Evolutionary conservation across 192 early-diverging fungal genomes (phyloP), one percentile per base, ranked within the genome.

Genomic region (Backusella parvicylindrica): DNA sequence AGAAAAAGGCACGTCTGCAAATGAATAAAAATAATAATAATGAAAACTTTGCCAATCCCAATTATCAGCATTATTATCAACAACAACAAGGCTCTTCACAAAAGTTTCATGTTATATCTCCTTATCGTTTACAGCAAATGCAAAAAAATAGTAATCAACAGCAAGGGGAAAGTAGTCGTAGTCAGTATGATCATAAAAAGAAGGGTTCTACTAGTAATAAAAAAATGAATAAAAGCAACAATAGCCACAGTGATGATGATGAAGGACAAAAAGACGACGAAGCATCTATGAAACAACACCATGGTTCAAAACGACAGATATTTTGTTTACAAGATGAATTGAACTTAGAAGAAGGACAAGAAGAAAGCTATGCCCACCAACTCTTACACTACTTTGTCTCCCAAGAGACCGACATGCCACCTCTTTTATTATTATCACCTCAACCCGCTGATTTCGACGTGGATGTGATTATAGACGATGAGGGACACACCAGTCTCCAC

Each of bases 401-500:
- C 0, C 67, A 70, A 18, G 33, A 66, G 6, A 71, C 41, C 11
- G 67, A 41, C 6, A 49, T 76, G 0, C 79, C 79, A 6, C n/a
- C 71, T 6, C 40, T 81, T 7, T 66, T 81, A 38, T 36, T 73
- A 11, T 56, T 77, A n/a, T 49, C 68, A 12, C 35, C 76, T 21
- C 86, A 88, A 28, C 90, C 91, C 2, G 21, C 83, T 0, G 91
- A 98, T 50, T 82, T 96, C 13, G 92, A 98, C 81, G 91, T 97
- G 32, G 89, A 96, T 79, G 75, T 92, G 4, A 86, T 92, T 21
- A 95, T 99, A 56, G 98, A 99, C 71, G 97, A 99, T 60, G 95
- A 96, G 67, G 97, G 95, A 5, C 97, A 99, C 79, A 95, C 95
- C 0, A 86, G 94, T 2, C 83, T 98, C 9, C 98, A 99, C 71